Conservation (phyloP, 2,329 filamentous ascomycete species). For the Cladosporium colombiae region DNA sequence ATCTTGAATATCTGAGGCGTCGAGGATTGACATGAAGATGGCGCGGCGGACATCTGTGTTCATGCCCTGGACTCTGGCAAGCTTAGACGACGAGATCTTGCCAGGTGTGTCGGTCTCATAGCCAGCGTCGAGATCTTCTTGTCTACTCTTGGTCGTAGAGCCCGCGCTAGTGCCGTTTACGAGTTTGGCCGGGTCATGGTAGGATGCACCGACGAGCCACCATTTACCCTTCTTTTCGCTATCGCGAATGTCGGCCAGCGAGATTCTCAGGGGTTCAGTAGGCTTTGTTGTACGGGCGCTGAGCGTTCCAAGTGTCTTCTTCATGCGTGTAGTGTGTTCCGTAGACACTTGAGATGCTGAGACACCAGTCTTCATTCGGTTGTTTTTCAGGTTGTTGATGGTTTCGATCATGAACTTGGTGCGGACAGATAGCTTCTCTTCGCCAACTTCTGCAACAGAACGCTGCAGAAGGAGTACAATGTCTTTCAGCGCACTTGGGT, state of each 20-base stretch:
- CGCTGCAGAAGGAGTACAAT: constrained; percentile 79
- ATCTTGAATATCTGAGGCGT: constrained; percentile 79
- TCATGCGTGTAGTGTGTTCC: constrained; percentile 85
- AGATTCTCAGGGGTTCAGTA: constrained; percentile 78
- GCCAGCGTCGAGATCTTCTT: constrained; percentile 31
- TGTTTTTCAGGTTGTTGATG: constrained; percentile 93
- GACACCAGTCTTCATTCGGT: constrained; percentile 75
- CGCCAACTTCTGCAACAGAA: constrained; percentile 66
- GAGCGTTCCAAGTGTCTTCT: constrained; percentile 79
- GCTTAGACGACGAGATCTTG: constrained; percentile 64
- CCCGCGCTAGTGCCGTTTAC: constrained; percentile 26
- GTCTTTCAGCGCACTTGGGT: constrained; percentile 83
- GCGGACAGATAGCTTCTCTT: constrained; percentile 74
- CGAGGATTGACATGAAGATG: constrained; percentile 92
- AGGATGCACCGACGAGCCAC: constrained; percentile 98
- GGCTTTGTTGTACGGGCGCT: constrained; percentile 69
- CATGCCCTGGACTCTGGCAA: constrained; percentile 82
- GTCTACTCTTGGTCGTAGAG: constrained; percentile 2
- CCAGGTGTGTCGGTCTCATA: constrained; percentile 29
- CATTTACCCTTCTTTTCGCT: constrained; percentile 90
- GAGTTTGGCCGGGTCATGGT: constrained; percentile 52
- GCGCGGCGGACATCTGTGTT: constrained; percentile 82
- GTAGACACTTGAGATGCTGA: constrained; percentile 70
- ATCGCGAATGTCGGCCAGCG: constrained; percentile 77
- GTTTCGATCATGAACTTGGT: constrained; percentile 98